Conservation (phyloP, 176 grass and related monocot genomes). For the Avena sativa region DNA sequence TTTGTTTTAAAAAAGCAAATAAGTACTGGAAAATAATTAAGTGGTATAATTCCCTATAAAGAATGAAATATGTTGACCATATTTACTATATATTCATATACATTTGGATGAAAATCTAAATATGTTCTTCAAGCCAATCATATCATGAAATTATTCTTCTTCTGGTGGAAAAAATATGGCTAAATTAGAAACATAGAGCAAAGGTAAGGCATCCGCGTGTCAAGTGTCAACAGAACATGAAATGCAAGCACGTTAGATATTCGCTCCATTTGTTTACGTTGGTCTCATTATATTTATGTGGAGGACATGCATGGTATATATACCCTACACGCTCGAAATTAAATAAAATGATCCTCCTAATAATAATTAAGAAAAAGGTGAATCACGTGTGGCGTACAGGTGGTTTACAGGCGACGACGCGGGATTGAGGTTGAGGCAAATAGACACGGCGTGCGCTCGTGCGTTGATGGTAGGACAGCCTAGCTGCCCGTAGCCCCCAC, state of each 20-base stretch:
- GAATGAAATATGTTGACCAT: too few relatives aligned
- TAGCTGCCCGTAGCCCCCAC: background rate
- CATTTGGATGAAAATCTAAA: too few relatives aligned
- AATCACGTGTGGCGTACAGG: background rate
- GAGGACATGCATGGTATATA: background rate
- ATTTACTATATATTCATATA: too few relatives aligned
- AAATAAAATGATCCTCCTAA: background rate
- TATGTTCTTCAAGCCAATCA: too few relatives aligned
- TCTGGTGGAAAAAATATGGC: too few relatives aligned
- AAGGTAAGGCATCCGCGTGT: background rate
- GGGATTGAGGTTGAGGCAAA: background rate
- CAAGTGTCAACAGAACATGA: background rate
- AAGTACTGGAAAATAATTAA: too few relatives aligned
- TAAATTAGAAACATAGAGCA: too few relatives aligned
- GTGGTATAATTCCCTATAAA: too few relatives aligned
- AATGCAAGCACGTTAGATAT: background rate
- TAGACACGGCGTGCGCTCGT: background rate
- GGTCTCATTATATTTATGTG: background rate
- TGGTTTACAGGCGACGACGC: background rate
- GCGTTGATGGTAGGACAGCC: too few relatives aligned
- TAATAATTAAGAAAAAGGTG: background rate
- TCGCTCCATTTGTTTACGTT: background rate
- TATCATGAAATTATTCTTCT: too few relatives aligned
- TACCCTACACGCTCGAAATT: background rate
- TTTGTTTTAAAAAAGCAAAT: too few relatives aligned